phyloP scores from a whole-genome alignment of 192 early-diverging fungal genomes.

The Thamnidium elegans region DNA sequence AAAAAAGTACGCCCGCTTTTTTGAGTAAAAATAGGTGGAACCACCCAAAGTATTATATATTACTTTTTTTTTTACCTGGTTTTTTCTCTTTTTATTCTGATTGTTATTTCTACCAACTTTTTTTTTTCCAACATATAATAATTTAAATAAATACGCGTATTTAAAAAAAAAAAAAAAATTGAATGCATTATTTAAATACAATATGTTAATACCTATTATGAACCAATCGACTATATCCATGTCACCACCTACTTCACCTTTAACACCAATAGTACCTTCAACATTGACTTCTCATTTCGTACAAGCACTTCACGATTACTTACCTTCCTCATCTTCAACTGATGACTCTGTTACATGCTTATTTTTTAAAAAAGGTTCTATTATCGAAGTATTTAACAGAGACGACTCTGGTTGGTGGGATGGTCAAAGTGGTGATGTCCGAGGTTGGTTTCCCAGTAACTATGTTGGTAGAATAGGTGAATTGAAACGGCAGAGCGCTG shows the following conservation, averaged over 20 bases:
- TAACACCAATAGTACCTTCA: conserved; percentile 3
- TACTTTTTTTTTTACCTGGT: background rate
- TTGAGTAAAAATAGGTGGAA: too few species aligned
- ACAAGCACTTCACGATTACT: conserved; percentile 85
- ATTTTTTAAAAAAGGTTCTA: conserved; percentile 79
- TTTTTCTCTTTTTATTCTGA: too few species aligned
- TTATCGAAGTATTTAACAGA: conserved; percentile 89
- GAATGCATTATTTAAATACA: too few species aligned
- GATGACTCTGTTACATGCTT: conserved; percentile 49
- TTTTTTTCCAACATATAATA: background rate
- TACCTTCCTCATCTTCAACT: conserved; percentile 62
- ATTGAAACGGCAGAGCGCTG: conserved; percentile 24
- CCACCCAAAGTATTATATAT: too few species aligned
- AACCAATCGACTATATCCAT: background rate
- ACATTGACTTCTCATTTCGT: conserved; percentile 34
- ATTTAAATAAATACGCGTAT: background rate
- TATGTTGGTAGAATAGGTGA: conserved; percentile 67
- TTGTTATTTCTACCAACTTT: background rate
- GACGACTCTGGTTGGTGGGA: conserved; percentile 98
- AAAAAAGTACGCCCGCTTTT: too few species aligned
- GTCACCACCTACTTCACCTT: conserved; percentile 20
- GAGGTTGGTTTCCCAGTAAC: conserved; percentile 93
- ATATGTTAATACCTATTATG: background rate
- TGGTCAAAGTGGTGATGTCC: conserved; percentile 68
- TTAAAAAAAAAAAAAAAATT: too few species aligned